Percentiles rank a stretch among this genome's conserved stretches.
Conservation (phyloP, 441 rosid genomes). For the Adansonia grandidieri region DNA sequence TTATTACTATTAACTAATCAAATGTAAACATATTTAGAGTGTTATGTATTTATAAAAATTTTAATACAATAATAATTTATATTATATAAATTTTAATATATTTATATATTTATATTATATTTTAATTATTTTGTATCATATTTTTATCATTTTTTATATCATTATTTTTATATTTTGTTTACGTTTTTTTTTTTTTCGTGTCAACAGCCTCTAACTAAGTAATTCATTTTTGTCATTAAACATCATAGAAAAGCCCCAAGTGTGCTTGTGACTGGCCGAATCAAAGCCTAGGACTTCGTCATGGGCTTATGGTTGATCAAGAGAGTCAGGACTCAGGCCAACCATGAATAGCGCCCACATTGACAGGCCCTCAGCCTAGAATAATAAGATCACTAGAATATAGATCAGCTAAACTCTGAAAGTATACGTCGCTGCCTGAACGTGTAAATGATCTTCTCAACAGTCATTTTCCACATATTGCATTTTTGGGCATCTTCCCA, state of each 20-base stretch:
- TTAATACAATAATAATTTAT: too few relatives aligned
- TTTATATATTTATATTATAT: too few relatives aligned
- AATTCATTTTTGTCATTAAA: not conserved
- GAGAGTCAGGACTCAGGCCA: not conserved
- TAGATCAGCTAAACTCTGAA: not conserved
- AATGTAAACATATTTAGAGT: too few relatives aligned
- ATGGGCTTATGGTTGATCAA: not conserved
- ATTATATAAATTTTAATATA: too few relatives aligned
- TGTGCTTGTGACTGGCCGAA: not conserved
- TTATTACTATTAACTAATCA: too few relatives aligned
- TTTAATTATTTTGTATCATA: too few relatives aligned
- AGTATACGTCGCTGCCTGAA: not conserved
- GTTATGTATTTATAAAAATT: too few relatives aligned
- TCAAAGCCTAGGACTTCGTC: not conserved
- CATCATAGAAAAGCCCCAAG: not conserved
- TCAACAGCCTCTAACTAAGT: too few relatives aligned
- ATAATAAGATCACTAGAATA: not conserved
- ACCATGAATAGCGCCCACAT: not conserved
- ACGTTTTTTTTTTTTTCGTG: too few relatives aligned
- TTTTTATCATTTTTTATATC: too few relatives aligned
- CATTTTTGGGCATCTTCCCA: not conserved
- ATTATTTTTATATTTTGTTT: too few relatives aligned
- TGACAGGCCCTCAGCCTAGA: not conserved
- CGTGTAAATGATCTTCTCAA: not conserved
- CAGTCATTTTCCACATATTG: conserved; percentile 4